phyloP scores from a whole-genome alignment of 768 basidiomycete genomes.

The Serendipita sp. region DNA sequence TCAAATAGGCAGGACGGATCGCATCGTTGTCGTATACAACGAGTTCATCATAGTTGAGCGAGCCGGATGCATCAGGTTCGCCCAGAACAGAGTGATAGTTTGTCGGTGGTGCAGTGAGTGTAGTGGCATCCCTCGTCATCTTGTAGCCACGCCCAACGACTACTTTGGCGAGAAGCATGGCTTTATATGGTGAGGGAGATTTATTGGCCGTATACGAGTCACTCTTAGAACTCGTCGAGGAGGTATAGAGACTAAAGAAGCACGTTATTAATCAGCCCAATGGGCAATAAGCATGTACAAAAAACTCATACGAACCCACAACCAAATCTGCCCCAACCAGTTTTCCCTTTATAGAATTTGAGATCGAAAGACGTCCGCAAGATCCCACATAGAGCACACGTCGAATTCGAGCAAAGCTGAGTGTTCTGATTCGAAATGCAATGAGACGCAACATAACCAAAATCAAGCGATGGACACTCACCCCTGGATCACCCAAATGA shows the following conservation, averaged over 20 bases:
- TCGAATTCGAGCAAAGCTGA: constrained; percentile 35
- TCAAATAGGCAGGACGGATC: background rate
- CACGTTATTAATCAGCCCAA: no score
- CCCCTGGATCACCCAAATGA: background rate
- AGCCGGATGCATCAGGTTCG: background rate
- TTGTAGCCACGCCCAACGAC: constrained; percentile 42
- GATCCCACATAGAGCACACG: constrained; percentile 50
- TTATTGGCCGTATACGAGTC: no score
- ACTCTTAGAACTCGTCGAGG: no score
- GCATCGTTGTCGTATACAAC: background rate
- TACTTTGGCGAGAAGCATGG: constrained; percentile 63
- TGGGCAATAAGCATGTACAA: no score
- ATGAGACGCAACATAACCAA: background rate
- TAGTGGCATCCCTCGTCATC: constrained; percentile 47
- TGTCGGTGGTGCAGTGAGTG: no score
- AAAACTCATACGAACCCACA: no score
- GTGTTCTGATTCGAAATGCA: constrained; percentile 17
- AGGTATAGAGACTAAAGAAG: no score
- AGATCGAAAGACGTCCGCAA: constrained; percentile 49
- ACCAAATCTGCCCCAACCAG: constrained; percentile 66
- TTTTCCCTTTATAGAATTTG: constrained; percentile 31
- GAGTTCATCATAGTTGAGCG: background rate
- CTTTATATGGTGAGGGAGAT: no score
- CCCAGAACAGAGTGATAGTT: no score
- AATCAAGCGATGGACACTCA: background rate